Evolutionary conservation across 192 early-diverging fungal species (phyloP), one percentile per base, ranked within the genome.

Genomic region (Coemansia sp.): DNA sequence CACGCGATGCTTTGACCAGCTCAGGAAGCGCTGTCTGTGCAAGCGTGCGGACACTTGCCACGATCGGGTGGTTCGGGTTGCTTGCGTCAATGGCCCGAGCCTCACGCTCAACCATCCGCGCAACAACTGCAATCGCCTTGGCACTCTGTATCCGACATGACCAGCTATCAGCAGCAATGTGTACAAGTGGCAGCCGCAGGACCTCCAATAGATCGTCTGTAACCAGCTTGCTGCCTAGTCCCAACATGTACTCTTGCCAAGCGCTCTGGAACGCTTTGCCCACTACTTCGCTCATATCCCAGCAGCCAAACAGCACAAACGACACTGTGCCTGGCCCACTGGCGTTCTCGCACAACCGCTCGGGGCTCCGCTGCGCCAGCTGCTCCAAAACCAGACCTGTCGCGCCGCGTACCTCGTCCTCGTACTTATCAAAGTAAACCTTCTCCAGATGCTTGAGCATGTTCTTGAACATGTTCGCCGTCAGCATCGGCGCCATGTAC

Each of bases 401-500:
- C 9, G 91, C 82, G 0, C 88, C 84, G 12, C 91, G 88, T 9
- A 78, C 23, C 22, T 96, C 91, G 15, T 87, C 85, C 56, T 94
- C 93, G 81, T 72, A 52, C 56, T 83, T 84, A n/a, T 88, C 90
- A 17, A 93, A 74, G 76, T 95, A 96, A 8, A 87, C 71, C 28
- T 86, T 86, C 14, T 83, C 82, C n/a, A 95, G 66, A 60, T 92
- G 86, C 17, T 83, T 83, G 5, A 93, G 77, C 48, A 96, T 82
- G 31, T 83, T 86, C 3, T 73, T 69, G 2, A 93, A 58, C 31
- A 85, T 85, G 17, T 65, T 78, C 25, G 86, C 79, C 2, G 86
- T 80, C 0, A 84, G 70, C 37, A 93, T 69, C 40, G 83, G 72
- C 3, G 85, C 82, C 19, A 95, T 84, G 62, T 95, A 92, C 5